These are phyloP conservation scores for Catenaria anguillulae DNA, from an alignment of 371 early-diverging fungal species.

Conservation along the genomic window DNA sequence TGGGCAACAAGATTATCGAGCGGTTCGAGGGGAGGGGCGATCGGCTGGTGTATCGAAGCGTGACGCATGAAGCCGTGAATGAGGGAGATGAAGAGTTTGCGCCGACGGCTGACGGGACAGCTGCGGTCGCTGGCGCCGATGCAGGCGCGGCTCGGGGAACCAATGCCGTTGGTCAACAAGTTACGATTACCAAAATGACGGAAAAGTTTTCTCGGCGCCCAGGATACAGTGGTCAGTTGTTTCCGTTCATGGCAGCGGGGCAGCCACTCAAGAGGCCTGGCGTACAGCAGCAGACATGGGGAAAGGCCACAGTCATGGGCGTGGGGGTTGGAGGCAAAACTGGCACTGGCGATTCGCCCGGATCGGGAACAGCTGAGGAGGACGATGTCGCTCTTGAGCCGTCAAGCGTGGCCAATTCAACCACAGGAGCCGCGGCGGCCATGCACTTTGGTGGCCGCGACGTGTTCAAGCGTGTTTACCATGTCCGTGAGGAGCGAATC, in stretches of 20 bases:
- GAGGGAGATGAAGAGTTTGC: background rate
- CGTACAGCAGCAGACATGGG: constrained; percentile 3
- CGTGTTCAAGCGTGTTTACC: constrained; percentile 6
- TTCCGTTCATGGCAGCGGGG: background rate
- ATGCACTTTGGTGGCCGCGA: background rate
- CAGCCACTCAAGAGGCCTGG: too few relatives aligned
- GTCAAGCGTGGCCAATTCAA: too few relatives aligned
- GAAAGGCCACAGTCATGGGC: too few relatives aligned
- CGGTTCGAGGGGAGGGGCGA: constrained; percentile 30
- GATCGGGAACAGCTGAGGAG: too few relatives aligned
- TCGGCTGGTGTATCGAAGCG: constrained; percentile 25
- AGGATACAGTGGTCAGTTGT: constrained; percentile 7
- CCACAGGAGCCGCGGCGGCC: background rate
- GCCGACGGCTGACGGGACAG: background rate
- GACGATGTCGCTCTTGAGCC: too few relatives aligned
- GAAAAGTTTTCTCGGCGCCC: constrained; percentile 29
- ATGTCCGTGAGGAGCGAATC: constrained; percentile 15
- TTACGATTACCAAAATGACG: constrained; percentile 30
- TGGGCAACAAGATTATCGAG: constrained; percentile 21
- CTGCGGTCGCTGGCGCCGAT: constrained; percentile 7
- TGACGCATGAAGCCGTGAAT: constrained; percentile 21
- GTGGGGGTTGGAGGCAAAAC: too few relatives aligned
- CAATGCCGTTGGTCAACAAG: background rate
- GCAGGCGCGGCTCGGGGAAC: constrained; percentile 7
- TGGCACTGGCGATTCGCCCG: too few relatives aligned